phyloP scores from a whole-genome alignment of 192 early-diverging fungal species.

The Thoreauomyces humboldtii region DNA sequence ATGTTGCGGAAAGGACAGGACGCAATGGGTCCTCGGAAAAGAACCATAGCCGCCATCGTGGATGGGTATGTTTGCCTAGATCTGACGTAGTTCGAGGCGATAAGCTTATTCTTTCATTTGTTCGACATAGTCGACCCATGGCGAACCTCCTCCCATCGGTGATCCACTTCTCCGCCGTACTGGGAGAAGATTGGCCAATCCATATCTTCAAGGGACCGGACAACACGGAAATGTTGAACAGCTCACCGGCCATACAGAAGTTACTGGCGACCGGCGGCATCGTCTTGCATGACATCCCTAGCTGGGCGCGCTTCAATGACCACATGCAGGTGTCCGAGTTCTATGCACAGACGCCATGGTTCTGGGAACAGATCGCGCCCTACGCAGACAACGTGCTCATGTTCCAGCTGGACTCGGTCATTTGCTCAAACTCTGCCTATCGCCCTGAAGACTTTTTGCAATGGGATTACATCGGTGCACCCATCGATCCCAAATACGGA shows the following conservation, averaged over 20 bases:
- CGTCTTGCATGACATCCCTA: not conserved
- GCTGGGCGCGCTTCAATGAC: not conserved
- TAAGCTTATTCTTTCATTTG: too few relatives aligned
- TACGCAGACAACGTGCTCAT: not conserved
- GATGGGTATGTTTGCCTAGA: too few relatives aligned
- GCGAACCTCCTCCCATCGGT: conserved; percentile 12
- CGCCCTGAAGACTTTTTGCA: conserved; percentile 2
- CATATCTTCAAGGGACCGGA: conserved; percentile 10
- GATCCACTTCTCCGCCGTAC: conserved; percentile 9
- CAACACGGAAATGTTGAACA: conserved; percentile 5
- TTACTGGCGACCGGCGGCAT: not conserved
- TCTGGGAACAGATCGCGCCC: not conserved
- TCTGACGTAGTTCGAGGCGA: too few relatives aligned
- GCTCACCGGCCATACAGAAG: not conserved
- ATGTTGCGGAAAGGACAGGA: too few relatives aligned
- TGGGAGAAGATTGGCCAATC: conserved; percentile 13
- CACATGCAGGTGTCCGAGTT: not conserved
- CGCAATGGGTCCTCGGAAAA: too few relatives aligned
- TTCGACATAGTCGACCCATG: too few relatives aligned
- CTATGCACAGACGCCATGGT: not conserved
- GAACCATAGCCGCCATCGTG: too few relatives aligned
- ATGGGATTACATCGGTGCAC: not conserved
- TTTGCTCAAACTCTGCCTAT: not conserved
- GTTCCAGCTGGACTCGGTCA: not conserved
- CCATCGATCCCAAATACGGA: not conserved